Base-by-base conservation (phyloP, 139 green algal genomes). In the Chlorella ohadii region DNA sequence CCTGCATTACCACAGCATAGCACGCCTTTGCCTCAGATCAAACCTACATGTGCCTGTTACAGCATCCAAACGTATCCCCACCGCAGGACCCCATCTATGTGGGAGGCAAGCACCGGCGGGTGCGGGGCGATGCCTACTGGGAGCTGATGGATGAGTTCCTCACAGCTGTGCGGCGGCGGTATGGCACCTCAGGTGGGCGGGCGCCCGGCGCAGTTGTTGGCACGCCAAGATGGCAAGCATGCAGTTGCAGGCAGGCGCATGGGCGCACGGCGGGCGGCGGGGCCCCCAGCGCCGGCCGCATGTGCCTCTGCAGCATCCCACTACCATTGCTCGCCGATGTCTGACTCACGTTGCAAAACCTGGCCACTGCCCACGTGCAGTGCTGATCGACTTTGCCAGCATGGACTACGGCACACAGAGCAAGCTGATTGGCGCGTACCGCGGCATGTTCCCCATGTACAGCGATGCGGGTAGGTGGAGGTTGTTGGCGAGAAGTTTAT, bases 141-240 rank as follows among this genome's bases (percentile, higher is more conserved):
- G 92, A 94, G 78, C 91, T 98, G 4, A 78, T 97, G 67, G 94
- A 98, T 61, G 95, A 98, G 89, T 92, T 97, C 65, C 85, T 98
- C 3, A 90, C 84, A 1, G 93, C 93, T 0, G 92, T 96, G 13
- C 87, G 85, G 66, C 86, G 88, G 19, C 84, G 95, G 3, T 98
- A 94, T 74, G 95, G 95, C 68, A 93, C 57, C 12, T 70, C 75
- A 38, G 75, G 75, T 81, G 55, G 34, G 44, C 44, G n/a, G n/a
- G n/a, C n/a, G n/a, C n/a, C n/a, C n/a, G n/a, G n/a, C n/a, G n/a
- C n/a, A n/a, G n/a, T n/a, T n/a, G n/a, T n/a, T n/a, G n/a, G n/a
- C n/a, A n/a, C n/a, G n/a, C n/a, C n/a, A n/a, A n/a, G n/a, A n/a
- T n/a, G n/a, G n/a, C n/a, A n/a, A n/a, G n/a, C n/a, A n/a, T n/a